Evolutionary conservation across 345 rosid genomes (phyloP).

Genomic region (Litchi chinensis): DNA sequence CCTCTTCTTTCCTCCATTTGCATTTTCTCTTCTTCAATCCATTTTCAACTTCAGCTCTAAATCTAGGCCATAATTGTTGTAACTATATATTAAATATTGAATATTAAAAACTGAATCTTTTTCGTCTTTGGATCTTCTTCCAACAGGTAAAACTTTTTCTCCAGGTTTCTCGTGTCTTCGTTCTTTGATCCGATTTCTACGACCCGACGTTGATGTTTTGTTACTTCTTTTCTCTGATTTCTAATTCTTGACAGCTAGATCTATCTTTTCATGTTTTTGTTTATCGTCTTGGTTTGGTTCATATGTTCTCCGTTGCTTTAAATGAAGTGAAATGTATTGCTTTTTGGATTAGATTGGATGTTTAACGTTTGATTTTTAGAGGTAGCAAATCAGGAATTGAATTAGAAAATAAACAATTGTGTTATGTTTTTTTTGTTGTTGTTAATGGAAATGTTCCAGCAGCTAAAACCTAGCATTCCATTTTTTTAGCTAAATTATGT

Average conservation of each 20-base stretch:
- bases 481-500: neutral
- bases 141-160: slow-evolving; percentile 5
- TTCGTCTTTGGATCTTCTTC: slow-evolving; percentile 4
- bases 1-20: neutral
- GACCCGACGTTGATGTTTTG: neutral
- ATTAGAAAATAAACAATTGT: neutral
- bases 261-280: neutral
- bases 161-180: neutral
- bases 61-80: too few species aligned
- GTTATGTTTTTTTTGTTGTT: neutral
- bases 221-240: neutral
- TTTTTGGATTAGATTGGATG: neutral
- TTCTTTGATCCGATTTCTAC: slow-evolving; percentile 5
- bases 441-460: neutral
- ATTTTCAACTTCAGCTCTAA: neutral
- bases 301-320: neutral
- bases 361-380: neutral
- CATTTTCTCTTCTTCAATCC: neutral
- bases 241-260: slow-evolving; percentile 14
- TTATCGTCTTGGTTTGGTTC: neutral
- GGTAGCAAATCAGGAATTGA: neutral
- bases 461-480: neutral
- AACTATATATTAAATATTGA: too few species aligned
- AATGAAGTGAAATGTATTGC: neutral
- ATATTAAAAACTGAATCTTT: too few species aligned